Conservation (phyloP, 2,329 filamentous ascomycete species). For the Cytospora piceicola region DNA sequence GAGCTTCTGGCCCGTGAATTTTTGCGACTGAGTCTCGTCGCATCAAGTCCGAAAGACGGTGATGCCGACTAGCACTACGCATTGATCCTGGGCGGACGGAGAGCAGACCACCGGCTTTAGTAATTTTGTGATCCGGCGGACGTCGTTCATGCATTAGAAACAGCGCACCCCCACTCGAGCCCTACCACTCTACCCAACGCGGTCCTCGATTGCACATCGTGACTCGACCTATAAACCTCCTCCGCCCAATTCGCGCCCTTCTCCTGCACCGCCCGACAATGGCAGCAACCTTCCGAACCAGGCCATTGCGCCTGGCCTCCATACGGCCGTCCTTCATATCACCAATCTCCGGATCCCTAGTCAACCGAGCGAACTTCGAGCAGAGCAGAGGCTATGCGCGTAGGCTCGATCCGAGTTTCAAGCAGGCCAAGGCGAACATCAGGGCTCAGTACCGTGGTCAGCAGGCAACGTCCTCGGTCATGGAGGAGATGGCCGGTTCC, state of each 20-base stretch:
- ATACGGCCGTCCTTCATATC: not conserved
- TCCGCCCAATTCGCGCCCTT: not conserved
- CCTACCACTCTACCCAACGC: not conserved
- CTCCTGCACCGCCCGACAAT: slow-evolving; percentile 13
- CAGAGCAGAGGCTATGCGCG: slow-evolving; percentile 15
- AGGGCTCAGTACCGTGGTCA: slow-evolving; percentile 7
- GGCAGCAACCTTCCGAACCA: slow-evolving; percentile 31
- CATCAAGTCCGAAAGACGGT: not conserved
- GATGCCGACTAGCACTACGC: slow-evolving; percentile 2
- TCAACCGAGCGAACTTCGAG: slow-evolving; percentile 14
- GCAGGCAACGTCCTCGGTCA: slow-evolving; percentile 18
- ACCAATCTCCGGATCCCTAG: slow-evolving; percentile 10
- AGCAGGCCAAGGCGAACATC: slow-evolving; percentile 1
- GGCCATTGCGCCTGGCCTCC: slow-evolving; percentile 25
- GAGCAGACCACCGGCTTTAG: not conserved
- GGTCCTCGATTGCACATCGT: not conserved
- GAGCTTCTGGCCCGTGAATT: not conserved
- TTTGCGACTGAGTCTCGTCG: slow-evolving; percentile 4
- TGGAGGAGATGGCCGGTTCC: not conserved
- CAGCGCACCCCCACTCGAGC: not conserved
- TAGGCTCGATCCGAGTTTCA: slow-evolving; percentile 18
- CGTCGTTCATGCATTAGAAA: not conserved
- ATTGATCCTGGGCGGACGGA: not conserved
- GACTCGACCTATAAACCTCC: not conserved
- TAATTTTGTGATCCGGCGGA: not conserved